phyloP scores from a whole-genome alignment of 2,329 filamentous ascomycete species.

The Emydomyces testavorans region DNA sequence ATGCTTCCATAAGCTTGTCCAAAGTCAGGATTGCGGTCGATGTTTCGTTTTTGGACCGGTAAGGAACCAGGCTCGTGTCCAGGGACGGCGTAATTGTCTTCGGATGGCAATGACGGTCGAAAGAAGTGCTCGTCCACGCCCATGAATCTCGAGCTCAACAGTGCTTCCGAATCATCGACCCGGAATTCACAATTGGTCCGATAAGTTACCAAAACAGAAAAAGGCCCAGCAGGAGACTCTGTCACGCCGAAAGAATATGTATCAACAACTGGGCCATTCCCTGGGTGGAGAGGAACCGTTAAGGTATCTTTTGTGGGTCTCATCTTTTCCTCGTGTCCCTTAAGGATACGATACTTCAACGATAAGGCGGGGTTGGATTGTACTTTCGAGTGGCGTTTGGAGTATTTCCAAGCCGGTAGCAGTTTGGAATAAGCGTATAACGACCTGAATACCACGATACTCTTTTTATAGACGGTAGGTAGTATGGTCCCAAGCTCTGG shows the following conservation, averaged over 20 bases:
- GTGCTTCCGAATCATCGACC: constrained; percentile 78
- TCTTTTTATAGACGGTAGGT: constrained; percentile 92
- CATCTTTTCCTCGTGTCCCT: constrained; percentile 42
- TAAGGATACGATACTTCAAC: constrained; percentile 68
- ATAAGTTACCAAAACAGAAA: constrained; percentile 72
- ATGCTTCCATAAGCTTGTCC: constrained; percentile 80
- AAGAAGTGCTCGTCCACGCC: constrained; percentile 82
- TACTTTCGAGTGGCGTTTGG: constrained; percentile 60
- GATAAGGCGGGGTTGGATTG: constrained; percentile 53
- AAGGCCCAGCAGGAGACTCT: constrained; percentile 73
- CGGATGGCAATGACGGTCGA: constrained; percentile 58
- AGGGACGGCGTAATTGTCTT: constrained; percentile 23
- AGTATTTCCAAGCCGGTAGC: constrained; percentile 76
- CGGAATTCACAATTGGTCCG: constrained; percentile 82
- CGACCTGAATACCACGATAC: constrained; percentile 85
- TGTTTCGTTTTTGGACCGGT: constrained; percentile 47
- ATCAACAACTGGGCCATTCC: constrained; percentile 53
- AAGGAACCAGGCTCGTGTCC: constrained; percentile 58
- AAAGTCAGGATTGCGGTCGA: constrained; percentile 46
- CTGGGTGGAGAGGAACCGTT: constrained; percentile 56
- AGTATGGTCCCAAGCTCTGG: constrained; percentile 48
- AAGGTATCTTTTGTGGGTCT: constrained; percentile 55
- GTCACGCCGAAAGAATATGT: constrained; percentile 72
- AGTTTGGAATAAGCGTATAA: constrained; percentile 73
- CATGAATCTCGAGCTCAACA: constrained; percentile 88